Base-by-base conservation (phyloP, 2,329 filamentous ascomycete genomes). In the Fusarium denticulatum region DNA sequence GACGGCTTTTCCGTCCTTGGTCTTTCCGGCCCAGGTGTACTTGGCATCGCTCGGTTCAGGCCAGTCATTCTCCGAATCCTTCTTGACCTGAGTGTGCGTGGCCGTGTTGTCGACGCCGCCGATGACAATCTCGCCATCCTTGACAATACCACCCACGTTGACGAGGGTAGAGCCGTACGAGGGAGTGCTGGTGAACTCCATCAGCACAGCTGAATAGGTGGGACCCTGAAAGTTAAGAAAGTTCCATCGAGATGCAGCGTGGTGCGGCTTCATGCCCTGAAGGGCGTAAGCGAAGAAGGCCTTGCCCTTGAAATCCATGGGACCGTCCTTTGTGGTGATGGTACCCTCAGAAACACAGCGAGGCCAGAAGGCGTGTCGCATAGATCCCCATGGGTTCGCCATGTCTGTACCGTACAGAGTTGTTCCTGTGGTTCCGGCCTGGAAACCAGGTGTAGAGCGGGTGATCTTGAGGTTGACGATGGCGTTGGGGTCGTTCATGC, bases 251-350 rank as follows among this genome's bases (percentile, higher is more conserved):
- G 93, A 91, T 70, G 96, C 95, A 67, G 95, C 93, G 81, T 99
- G 97, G 83, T 99, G 96, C 45, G 96, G 96, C 88, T 99, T 99
- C 96, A 98, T 98, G 81, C 95, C 96, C 85, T 98, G 96, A 57
- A 98, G 86, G 45, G 94, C 95, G 82, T 96, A 93, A 75, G 92
- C 88, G 84, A 95, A 96, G 78, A 97, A 86, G 37, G 91, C 95
- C 72, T 87, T 90, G 64, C 96, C 96, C 79, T 90, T 92, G 82
- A 97, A 91, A 81, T 97, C 92, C 71, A 97, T 87, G 42, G 93
- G 90, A 53, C 94, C 94, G 39, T 94, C 91, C 78, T 93, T 89
- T 68, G 95, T 97, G 72, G 93, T 90, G 81, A 98, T 94, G 75
- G 89, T 93, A 58, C 96, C 96, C 82, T 96, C 93, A 18, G 92